Base-by-base conservation (phyloP, 2,329 filamentous ascomycete genomes). In the Aspergillus viridinutans region DNA sequence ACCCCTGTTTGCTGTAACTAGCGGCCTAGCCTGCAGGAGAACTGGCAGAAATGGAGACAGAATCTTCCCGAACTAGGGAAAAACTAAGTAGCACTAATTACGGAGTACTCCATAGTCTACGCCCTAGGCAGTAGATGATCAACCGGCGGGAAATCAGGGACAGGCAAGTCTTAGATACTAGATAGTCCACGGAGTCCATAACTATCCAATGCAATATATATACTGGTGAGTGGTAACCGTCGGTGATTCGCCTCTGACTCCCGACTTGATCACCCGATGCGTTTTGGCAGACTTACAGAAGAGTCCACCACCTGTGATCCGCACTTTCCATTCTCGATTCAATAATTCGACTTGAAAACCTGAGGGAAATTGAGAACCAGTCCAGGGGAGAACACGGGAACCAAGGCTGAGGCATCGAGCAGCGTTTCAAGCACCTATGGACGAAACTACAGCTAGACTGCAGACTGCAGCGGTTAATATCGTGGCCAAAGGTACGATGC, bases 401-500 rank as follows among this genome's bases (percentile, higher is more conserved):
- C 49, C 14, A 59, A 56, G 53, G 47, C 52, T 57, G 56, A n/a
- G 48, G 53, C 51, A 26, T 49, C 53, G 23, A 54, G 57, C 23
- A 42, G 52, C 21, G 50, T 55, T 57, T 12, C 28, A 55, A 45
- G 20, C 42, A 23, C 9, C 42, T 45, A 21, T 21, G 6, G 14
- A 38, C 2, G 17, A 17, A 1, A 38, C 2, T 38, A 17, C 14
- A 17, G 17, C 14, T 17, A 38, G 32, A 38, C 32, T 38, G 14
- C 32, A 38, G 14, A 35, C 32, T 35, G 32, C 14, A 35, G 32
- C 14, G 32, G 5, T 38, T 38, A 17, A 3, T 38, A 5, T 38
- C 32, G 32, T 38, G 17, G 32, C 14, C 14, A 14, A 17, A 17
- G 32, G 6, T 38, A 17, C 12, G 32, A 38, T 17, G 14, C 32